A percentile compares a stretch with the other conserved stretches of the same genome.
phyloP scores from a whole-genome alignment of 1,139 yeast species.

The Debaryomyces sp. region DNA sequence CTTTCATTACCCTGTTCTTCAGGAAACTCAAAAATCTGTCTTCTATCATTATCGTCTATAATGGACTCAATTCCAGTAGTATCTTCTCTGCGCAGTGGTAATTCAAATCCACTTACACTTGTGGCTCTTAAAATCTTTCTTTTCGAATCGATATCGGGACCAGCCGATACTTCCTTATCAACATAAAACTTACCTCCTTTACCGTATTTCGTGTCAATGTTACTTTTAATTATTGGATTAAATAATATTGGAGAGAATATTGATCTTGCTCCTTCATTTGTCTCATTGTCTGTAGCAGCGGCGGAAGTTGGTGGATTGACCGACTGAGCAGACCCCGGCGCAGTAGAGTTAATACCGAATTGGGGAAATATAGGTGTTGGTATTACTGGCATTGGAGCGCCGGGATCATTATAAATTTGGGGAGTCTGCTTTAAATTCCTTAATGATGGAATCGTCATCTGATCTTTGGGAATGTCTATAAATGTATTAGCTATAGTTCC shows the following conservation, averaged over 20 bases:
- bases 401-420: slow-evolving; percentile 75
- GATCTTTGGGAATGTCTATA: slow-evolving; percentile 60
- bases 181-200: slow-evolving; percentile 86
- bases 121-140: slow-evolving; percentile 38
- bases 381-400: slow-evolving; percentile 71
- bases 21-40: slow-evolving; percentile 15
- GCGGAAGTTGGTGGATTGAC: slow-evolving; percentile 17
- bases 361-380: slow-evolving; percentile 58
- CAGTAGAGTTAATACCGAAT: slow-evolving; percentile 10
- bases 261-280: slow-evolving; percentile 31
- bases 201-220: slow-evolving; percentile 80
- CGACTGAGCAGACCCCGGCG: slow-evolving; percentile 15
- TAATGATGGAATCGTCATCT: slow-evolving; percentile 44
- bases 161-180: slow-evolving; percentile 32
- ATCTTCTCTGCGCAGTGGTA: slow-evolving; percentile 17
- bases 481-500: slow-evolving; percentile 15
- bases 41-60: slow-evolving; percentile 6
- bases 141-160: slow-evolving; percentile 26
- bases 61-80: not conserved
- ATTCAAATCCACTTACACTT: slow-evolving; percentile 42
- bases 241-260: slow-evolving; percentile 80
- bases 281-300: slow-evolving; percentile 11
- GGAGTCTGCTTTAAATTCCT: slow-evolving; percentile 22
- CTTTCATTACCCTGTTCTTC: slow-evolving; percentile 27
- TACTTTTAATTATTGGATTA: slow-evolving; percentile 74